phyloP scores from a whole-genome alignment of 345 rosid genomes.

The Hibiscus tridactylites region DNA sequence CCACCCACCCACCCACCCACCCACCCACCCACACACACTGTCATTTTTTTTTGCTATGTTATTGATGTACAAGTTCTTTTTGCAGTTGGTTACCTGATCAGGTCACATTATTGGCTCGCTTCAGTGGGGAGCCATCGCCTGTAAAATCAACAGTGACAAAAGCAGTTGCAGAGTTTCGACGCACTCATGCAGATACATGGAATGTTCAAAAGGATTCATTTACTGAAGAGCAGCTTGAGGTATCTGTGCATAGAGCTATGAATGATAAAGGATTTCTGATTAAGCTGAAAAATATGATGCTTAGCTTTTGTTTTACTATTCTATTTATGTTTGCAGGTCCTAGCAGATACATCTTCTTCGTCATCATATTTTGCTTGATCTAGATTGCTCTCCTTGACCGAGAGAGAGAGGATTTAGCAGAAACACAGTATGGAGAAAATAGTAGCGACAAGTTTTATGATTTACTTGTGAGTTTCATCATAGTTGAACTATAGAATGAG shows the following conservation, averaged over 20 bases:
- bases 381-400: constrained; percentile 5
- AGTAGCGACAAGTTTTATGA: constrained; percentile 12
- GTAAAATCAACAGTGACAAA: constrained; percentile 89
- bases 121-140: constrained; percentile 74
- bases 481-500: constrained; percentile 7
- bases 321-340: constrained; percentile 48
- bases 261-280: not conserved
- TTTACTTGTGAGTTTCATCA: constrained; percentile 3
- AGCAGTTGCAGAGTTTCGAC: constrained; percentile 92
- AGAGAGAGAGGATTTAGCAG: constrained; percentile 10
- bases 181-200: constrained; percentile 98
- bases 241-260: constrained; percentile 13
- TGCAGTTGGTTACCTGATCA: constrained; percentile 93
- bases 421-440: constrained; percentile 7
- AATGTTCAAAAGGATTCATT: constrained; percentile 79
- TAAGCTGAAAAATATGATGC: not conserved
- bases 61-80: not conserved
- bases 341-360: constrained; percentile 91
- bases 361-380: constrained; percentile 91
- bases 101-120: constrained; percentile 80
- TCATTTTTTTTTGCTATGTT: not conserved
- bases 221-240: constrained; percentile 97
- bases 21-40: not conserved
- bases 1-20: no score
- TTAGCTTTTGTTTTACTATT: not conserved